These are phyloP conservation scores for Chamaenerion angustifolium DNA, from an alignment of 345 rosid species.

Conservation along the genomic window DNA sequence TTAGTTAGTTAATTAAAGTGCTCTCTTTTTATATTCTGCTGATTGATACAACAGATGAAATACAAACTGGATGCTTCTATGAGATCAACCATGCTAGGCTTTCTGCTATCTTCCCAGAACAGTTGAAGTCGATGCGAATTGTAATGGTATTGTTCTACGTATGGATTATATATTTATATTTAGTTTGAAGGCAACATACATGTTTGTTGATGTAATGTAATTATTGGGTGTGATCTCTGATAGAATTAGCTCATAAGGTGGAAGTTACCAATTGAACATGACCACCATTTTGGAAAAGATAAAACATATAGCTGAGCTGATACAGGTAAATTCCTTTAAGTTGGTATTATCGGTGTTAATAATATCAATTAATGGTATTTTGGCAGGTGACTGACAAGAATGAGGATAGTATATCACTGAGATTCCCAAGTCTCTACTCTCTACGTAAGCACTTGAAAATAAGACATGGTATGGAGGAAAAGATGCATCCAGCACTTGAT, in stretches of 20 bases:
- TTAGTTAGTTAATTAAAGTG: too few relatives aligned
- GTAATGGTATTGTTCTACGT: conserved; percentile 38
- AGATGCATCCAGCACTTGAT: conserved; percentile 55
- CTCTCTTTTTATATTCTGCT: too few relatives aligned
- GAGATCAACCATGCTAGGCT: conserved; percentile 57
- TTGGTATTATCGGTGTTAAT: not conserved
- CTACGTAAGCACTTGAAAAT: conserved; percentile 35
- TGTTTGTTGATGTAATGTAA: not conserved
- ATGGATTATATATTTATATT: not conserved
- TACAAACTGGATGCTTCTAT: conserved; percentile 51
- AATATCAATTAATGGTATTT: not conserved
- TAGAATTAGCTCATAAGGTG: too few relatives aligned
- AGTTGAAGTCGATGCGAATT: conserved; percentile 41
- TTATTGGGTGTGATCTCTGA: too few relatives aligned
- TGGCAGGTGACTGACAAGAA: conserved; percentile 67
- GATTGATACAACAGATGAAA: conserved; percentile 11
- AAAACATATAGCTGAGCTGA: not conserved
- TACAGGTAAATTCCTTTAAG: not conserved
- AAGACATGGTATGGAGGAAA: conserved; percentile 14
- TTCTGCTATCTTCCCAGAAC: conserved; percentile 35
- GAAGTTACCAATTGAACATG: too few relatives aligned
- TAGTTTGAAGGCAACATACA: not conserved
- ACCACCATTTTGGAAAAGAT: not conserved
- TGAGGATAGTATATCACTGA: conserved; percentile 35
- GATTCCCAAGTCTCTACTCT: conserved; percentile 55